Base-by-base conservation (phyloP, 1,139 yeast genomes). In the Wickerhamiella pararugosa region DNA sequence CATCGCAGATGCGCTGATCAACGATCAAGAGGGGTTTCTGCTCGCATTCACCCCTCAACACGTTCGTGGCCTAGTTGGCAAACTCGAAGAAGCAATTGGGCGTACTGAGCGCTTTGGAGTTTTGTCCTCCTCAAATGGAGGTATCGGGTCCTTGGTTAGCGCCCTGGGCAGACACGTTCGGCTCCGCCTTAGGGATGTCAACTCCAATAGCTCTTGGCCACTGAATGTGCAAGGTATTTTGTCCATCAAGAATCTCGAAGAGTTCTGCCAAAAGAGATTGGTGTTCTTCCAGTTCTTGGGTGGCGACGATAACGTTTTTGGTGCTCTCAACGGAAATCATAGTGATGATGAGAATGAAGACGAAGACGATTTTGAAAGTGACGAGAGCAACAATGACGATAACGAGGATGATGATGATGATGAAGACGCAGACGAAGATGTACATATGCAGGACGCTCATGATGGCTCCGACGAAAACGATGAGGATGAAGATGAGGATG, bases 401-500 rank as follows among this genome's bases (percentile, higher is more conserved):
- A 52, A 40, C 7, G 53, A 47, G 5, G 50, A 50, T 3, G 53
- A 47, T 11, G 54, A 47, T 2, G 45, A 44, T 8, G 49, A 47
- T 15, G 49, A 46, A 9, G 51, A 46, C 7, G 49, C 41, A 3
- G 37, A 28, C 7, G 33, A 25, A 2, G 40, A 30, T 11, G 34
- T 11, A 29, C 36, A 38, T n/a, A 38, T 38, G 41, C 35, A 10
- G 7, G 35, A 37, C 7, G 36, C 27, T 27, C 39, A 36, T 21
- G 27, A 29, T 6, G 11, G 33, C 5, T 32, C 30, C n/a, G 31
- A 36, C 9, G 39, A 36, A 29, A 25, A 56, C 49, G 41, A 49
- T 52, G 10, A 57, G 56, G 8, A 53, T 47, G 34, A 48, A 47
- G 32, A 51, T 50, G 32, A 53, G 47, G 48, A 58, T 52, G 34